A percentile compares a stretch with the other conserved stretches of the same genome.
Conservation (phyloP, 1,284 basidiomycete genomes). For the Leccinum subfulvum region DNA sequence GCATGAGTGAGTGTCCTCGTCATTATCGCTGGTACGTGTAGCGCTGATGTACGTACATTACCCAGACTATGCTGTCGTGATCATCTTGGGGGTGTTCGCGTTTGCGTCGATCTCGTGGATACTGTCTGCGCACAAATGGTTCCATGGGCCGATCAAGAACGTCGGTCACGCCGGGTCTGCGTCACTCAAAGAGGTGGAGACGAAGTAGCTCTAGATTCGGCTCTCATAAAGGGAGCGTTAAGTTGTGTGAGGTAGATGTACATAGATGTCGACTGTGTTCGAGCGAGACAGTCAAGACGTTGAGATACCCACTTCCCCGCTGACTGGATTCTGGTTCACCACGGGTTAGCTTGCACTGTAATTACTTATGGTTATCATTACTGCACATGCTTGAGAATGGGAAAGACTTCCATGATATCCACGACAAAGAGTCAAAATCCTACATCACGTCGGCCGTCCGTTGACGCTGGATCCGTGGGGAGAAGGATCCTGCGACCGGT, state of each 20-base stretch:
- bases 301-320: neutral
- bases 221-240: neutral
- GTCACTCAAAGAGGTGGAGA: neutral
- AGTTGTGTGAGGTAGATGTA: neutral
- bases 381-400: slow-evolving; percentile 3
- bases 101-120: slow-evolving; percentile 66
- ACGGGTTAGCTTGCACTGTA: neutral
- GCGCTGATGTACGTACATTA: slow-evolving; percentile 4
- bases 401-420: neutral
- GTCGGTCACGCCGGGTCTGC: slow-evolving; percentile 31
- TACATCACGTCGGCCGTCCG: slow-evolving; percentile 28
- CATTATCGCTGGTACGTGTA: neutral
- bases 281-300: neutral
- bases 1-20: slow-evolving; percentile 50
- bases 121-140: slow-evolving; percentile 68
- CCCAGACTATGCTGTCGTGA: slow-evolving; percentile 65
- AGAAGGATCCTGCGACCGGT: slow-evolving; percentile 21
- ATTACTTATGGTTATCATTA: neutral
- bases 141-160: slow-evolving; percentile 62
- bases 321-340: too few species aligned
- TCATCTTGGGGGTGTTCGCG: slow-evolving; percentile 62
- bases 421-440: neutral
- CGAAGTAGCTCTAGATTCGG: slow-evolving; percentile 4
- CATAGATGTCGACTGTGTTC: neutral
- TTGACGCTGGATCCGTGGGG: slow-evolving; percentile 26